Base-by-base conservation (phyloP, 345 rosid species). In the Eucalyptus virginea region DNA sequence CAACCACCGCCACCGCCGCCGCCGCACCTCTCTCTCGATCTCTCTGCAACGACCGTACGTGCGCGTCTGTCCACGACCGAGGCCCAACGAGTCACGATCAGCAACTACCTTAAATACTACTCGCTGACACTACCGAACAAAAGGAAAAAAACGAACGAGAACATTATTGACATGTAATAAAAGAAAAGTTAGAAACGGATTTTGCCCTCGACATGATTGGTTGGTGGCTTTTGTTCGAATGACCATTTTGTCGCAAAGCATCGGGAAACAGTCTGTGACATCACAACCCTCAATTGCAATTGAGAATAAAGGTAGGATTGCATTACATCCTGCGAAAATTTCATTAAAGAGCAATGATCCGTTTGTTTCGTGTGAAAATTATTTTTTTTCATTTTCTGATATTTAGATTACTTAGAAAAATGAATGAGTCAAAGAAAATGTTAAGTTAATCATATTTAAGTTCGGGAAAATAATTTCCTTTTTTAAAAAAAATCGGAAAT, bases 401-500 rank as follows among this genome's bases (percentile, higher is more conserved):
- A 4, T 21, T 56, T 23, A 24, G 6, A 56, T 56, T 9, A 3
- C 28, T 23, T 56, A 21, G 0, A 56, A 21, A 56, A 56, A 24
- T 52, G 23, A 52, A 52, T 52, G 0, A 51, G 56, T 56, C 62
- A 2, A 56, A 5, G 0, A 56, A 54, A 56, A 56, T 56, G 0
- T 56, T 56, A 23, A 52, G 23, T 52, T 52, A 15, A 49, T 49
- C 51, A 19, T 18, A 3, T 17, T 52, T 18, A 56, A 8, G 8
- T 52, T 52, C 2, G 0, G 0, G 9, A 7, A 52, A 52, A 52
- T 18, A 8, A 52, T 52, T 52, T 52, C 9, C 10, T 49, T 52
- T 16, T 52, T 52, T 1, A 1, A 3, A 7, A 7, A 52, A 52
- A 1, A 17, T 21, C 1, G 0, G 0, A 52, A 52, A 52, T 3